Percentiles rank a stretch among this genome's conserved stretches.
Conservation (phyloP, 768 basidiomycete genomes). For the Kwoniella bestiolae region DNA sequence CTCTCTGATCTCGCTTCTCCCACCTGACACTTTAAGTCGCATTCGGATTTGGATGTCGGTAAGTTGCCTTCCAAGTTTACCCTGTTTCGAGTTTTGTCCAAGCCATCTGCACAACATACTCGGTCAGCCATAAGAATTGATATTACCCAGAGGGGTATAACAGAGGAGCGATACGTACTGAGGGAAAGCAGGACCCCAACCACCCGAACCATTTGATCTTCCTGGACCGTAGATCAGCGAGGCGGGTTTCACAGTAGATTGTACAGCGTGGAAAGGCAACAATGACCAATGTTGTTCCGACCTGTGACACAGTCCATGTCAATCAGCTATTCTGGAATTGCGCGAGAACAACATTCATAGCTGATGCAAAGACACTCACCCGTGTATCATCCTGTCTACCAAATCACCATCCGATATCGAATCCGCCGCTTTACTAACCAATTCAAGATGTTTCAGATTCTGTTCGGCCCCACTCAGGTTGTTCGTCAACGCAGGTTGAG, state of each 20-base stretch:
- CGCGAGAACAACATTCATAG: background rate
- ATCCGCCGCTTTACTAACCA: slow-evolving; percentile 86
- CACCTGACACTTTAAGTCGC: slow-evolving; percentile 90
- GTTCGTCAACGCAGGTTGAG: slow-evolving; percentile 68
- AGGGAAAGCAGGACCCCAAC: slow-evolving; percentile 67
- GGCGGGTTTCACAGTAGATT: slow-evolving; percentile 86
- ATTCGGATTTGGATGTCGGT: slow-evolving; percentile 91
- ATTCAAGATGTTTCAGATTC: slow-evolving; percentile 70
- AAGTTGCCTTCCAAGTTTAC: slow-evolving; percentile 76
- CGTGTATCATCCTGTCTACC: slow-evolving; percentile 89
- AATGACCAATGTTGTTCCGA: slow-evolving; percentile 94
- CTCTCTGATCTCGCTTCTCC: slow-evolving; percentile 86
- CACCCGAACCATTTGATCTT: slow-evolving; percentile 27
- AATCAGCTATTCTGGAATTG: slow-evolving; percentile 2
- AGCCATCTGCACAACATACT: slow-evolving; percentile 71
- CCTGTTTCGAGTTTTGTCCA: slow-evolving; percentile 94
- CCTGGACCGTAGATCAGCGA: slow-evolving; percentile 74
- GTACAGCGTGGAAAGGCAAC: slow-evolving; percentile 90
- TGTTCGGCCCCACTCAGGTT: slow-evolving; percentile 66
- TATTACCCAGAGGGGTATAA: background rate
- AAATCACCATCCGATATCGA: slow-evolving; percentile 94
- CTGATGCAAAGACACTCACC: slow-evolving; percentile 62
- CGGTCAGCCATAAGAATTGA: background rate
- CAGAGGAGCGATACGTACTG: slow-evolving; percentile 64
- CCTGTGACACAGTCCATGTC: slow-evolving; percentile 58